Base-by-base conservation (phyloP, 352 stramenopile species). In the Phytopythium ostracodes region DNA sequence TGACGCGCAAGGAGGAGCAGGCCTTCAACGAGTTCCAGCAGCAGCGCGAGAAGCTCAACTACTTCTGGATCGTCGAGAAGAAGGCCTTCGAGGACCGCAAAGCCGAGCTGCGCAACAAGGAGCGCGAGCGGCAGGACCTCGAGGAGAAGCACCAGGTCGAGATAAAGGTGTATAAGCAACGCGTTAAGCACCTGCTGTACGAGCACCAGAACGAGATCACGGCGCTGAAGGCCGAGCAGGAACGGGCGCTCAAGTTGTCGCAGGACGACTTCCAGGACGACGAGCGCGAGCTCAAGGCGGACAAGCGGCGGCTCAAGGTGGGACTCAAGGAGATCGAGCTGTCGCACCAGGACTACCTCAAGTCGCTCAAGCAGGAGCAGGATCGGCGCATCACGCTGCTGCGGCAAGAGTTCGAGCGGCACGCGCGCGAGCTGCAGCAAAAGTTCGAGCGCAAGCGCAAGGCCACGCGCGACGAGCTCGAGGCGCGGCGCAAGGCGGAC, bases 11-110 rank as follows among this genome's bases (percentile, higher is more conserved):
- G 46, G 94, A 98, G 63, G 89, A 98, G 66, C 82, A 92, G 56
- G 68, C 91, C 59, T 98, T 98, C 75, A 98, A 98, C 67, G 91
- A 98, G 68, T 98, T 98, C 63, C 93, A 98, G 75, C 93, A 98
- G 73, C 92, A 98, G 76, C 75, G 92, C 57, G 94, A 98, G 66
- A 97, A 98, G 69, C 88, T 98, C 64, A 98, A 98, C 65, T 98
- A 98, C 80, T 98, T 98, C 69, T 98, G 94, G 94, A 98, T 98
- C 68, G 91, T 98, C 31, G 94, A 98, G 68, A 98, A 98, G 76
- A 98, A 98, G 66, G 96, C 98, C 60, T 77, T 98, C 53, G 94
- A 98, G 65, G 94, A 98, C 67, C 88, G 89, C 7, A 95, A 92
- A 60, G 87, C 91, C 4, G 87, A 97, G 64, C 65, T 98, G 43